Percentiles rank a stretch among this genome's conserved stretches.
These are phyloP conservation scores for Epichloe hybrida DNA, from an alignment of 2,329 filamentous ascomycete species.

Conservation along the genomic window DNA sequence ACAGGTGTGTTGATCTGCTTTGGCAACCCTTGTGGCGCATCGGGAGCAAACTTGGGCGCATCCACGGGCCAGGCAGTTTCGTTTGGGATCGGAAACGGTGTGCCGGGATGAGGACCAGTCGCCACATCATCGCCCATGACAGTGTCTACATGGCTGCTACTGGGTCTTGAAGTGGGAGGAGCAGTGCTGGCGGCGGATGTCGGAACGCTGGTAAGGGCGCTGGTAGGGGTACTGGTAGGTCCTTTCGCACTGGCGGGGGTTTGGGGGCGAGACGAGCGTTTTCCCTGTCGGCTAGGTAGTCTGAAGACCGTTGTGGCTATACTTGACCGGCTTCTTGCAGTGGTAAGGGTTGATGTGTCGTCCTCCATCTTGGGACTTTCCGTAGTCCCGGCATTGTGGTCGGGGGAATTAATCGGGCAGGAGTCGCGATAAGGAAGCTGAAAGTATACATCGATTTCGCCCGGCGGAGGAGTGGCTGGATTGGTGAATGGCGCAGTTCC, in stretches of 20 bases:
- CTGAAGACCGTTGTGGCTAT: slow-evolving; percentile 18
- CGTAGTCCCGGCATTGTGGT: slow-evolving; percentile 12
- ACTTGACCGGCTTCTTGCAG: slow-evolving; percentile 16
- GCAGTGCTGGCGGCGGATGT: background rate
- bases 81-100: slow-evolving; percentile 26
- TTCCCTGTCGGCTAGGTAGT: slow-evolving; percentile 21
- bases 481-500: slow-evolving; percentile 27
- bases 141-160: slow-evolving; percentile 10
- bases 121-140: slow-evolving; percentile 22
- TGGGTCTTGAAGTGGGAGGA: background rate
- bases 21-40: slow-evolving; percentile 13
- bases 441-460: slow-evolving; percentile 26
- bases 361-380: slow-evolving; percentile 16
- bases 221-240: slow-evolving; percentile 3
- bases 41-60: slow-evolving; percentile 26
- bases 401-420: slow-evolving; percentile 21
- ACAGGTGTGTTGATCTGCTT: slow-evolving; percentile 21
- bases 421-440: slow-evolving; percentile 23
- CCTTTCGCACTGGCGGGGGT: slow-evolving; percentile 17
- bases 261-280: slow-evolving; percentile 22
- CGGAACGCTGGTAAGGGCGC: background rate
- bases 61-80: slow-evolving; percentile 24
- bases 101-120: slow-evolving; percentile 26
- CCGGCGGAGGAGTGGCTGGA: slow-evolving; percentile 22
- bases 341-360: slow-evolving; percentile 14